phyloP scores from a whole-genome alignment of 2,329 filamentous ascomycete genomes.

The Scedosporium minutisporum region DNA sequence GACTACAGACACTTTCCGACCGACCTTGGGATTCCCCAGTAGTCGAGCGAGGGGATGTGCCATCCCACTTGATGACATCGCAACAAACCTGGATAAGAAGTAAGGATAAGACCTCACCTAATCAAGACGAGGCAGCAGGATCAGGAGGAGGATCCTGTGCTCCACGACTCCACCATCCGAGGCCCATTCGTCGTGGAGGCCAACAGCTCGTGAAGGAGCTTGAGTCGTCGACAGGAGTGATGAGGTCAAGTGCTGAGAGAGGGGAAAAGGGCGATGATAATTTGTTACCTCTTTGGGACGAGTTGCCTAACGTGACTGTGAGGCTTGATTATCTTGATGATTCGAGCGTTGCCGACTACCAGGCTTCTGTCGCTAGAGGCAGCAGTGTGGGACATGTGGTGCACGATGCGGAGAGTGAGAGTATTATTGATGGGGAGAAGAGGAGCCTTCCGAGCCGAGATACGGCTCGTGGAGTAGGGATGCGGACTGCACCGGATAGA shows the following conservation, averaged over 20 bases:
- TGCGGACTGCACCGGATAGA: not conserved
- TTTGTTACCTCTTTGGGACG: conserved; percentile 1
- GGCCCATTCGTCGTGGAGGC: not conserved
- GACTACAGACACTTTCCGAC: not conserved
- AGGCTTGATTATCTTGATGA: not conserved
- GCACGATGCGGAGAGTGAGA: not conserved
- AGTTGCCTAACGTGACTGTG: not conserved
- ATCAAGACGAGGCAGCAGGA: not conserved
- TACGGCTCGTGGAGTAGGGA: not conserved
- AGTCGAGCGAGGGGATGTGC: not conserved
- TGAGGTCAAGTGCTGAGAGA: not conserved
- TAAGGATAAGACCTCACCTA: not conserved
- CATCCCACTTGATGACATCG: not conserved
- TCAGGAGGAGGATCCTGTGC: not conserved
- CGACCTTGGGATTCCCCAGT: not conserved
- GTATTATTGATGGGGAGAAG: not conserved
- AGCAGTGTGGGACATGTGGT: not conserved
- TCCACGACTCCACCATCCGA: not conserved
- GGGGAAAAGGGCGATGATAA: not conserved
- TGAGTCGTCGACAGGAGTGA: not conserved
- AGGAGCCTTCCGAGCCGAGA: not conserved
- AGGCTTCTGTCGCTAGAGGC: not conserved
- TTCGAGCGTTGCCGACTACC: not conserved
- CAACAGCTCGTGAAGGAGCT: not conserved
- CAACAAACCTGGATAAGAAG: too few species aligned